Base-by-base conservation (phyloP, 192 early-diverging fungal genomes). In the Backusella liffmaniae region DNA sequence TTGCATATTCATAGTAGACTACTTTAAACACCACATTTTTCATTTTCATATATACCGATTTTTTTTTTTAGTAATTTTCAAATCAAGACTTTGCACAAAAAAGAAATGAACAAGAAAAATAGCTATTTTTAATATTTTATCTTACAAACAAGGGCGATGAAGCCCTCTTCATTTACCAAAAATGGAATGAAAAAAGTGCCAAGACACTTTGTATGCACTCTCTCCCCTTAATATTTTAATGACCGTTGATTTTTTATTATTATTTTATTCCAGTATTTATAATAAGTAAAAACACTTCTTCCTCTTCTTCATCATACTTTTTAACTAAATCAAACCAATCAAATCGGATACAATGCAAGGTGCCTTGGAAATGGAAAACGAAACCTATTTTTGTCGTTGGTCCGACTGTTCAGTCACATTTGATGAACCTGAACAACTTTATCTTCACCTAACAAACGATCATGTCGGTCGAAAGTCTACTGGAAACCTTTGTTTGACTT, bases 401-500 rank as follows among this genome's bases (percentile, higher is more conserved):
- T 68, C 79, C 10, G 66, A 76, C 0, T 90, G 88, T 49, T 29
- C n/a, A 26, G 79, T 78, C 42, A 81, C 73, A 39, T 96, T 95
- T 79, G 77, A 79, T 34, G 94, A 97, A 83, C 88, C 95, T 13
- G 94, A 98, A 80, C 78, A 84, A 34, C 91, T 99, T 34, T 99
- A 96, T 75, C 75, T 79, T 34, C 97, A 99, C 82, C 87, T 98
- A 70, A 89, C 90, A 36, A 89, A 94, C 75, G 93, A 92, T 73
- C 97, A 99, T 81, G 90, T 99, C 46, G 97, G 97, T 5, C 85
- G 96, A 56, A 97, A 96, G 80, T 86, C 94, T 4, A 92, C 91
- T 29, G 90, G 91, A 77, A 97, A 96, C 79, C 86, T 97, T 37
- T 95, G 93, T 59, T 89, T 99, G 49, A 86, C 83, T 53, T 99